Percentiles rank a stretch among this genome's conserved stretches.
Conservation (phyloP, 768 basidiomycete species). For the Lactarius quietus region DNA sequence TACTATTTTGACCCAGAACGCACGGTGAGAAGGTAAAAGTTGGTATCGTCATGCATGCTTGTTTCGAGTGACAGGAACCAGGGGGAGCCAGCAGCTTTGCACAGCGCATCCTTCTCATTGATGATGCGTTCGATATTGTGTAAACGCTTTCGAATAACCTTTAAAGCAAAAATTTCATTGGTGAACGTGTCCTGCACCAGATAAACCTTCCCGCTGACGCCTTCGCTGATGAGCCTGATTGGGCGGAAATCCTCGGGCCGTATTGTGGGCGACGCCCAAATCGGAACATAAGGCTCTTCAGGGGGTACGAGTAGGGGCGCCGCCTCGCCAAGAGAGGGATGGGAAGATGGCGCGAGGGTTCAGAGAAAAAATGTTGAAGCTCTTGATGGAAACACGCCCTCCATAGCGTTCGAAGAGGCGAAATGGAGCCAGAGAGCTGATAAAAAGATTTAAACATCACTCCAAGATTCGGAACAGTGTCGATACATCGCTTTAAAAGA, state of each 20-base stretch:
- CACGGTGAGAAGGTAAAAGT: constrained; percentile 27
- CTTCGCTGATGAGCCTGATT: constrained; percentile 22
- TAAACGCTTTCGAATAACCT: constrained; percentile 23
- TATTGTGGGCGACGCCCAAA: background rate
- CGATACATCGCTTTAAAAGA: background rate
- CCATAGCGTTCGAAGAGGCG: constrained; percentile 8
- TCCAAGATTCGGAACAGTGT: background rate
- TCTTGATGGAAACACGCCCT: background rate
- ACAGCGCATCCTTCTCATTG: constrained; percentile 22
- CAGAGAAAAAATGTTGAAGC: background rate
- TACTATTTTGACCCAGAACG: background rate
- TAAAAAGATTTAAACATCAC: constrained; percentile 7
- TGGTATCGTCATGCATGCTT: constrained; percentile 24
- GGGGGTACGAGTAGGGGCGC: constrained; percentile 6
- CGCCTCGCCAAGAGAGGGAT: constrained; percentile 15
- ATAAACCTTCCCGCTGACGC: constrained; percentile 24
- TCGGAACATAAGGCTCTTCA: background rate
- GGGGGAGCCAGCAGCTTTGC: constrained; percentile 7
- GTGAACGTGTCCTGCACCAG: constrained; percentile 19
- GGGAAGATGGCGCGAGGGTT: background rate
- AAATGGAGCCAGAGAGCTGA: background rate
- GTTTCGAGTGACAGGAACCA: constrained; percentile 26
- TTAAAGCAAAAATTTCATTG: constrained; percentile 15
- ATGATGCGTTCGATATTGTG: constrained; percentile 7
- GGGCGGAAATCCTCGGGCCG: constrained; percentile 17